These are phyloP conservation scores for Termitomyces sp. DNA, from an alignment of 768 basidiomycete genomes.

Conservation along the genomic window DNA sequence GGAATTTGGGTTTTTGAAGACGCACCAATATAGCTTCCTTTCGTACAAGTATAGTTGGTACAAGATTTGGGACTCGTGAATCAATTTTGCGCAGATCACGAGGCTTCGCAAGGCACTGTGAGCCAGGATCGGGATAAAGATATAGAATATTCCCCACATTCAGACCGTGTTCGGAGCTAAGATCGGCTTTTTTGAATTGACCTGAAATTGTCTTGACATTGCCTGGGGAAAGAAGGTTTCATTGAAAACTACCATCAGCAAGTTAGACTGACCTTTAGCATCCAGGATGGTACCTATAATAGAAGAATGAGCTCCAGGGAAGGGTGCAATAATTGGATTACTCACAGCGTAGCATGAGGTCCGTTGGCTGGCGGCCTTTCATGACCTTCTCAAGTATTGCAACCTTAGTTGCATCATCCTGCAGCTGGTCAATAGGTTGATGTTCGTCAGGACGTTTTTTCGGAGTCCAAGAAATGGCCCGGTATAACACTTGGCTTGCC, in stretches of 20 bases:
- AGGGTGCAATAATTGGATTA: conserved; percentile 15
- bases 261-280: conserved; percentile 51
- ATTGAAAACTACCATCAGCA: neutral
- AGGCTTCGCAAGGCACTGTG: conserved; percentile 43
- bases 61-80: conserved; percentile 87
- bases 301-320: conserved; percentile 9
- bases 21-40: conserved; percentile 82
- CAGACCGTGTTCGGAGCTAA: conserved; percentile 81
- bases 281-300: conserved; percentile 79
- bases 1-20: conserved; percentile 10
- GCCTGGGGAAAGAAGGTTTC: conserved; percentile 36
- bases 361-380: conserved; percentile 83
- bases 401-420: conserved; percentile 67
- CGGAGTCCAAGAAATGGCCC: conserved; percentile 28
- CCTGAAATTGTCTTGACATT: conserved; percentile 85
- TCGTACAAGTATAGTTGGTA: conserved; percentile 88
- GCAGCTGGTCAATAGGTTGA: conserved; percentile 27
- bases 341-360: conserved; percentile 89
- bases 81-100: conserved; percentile 97
- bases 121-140: conserved; percentile 14
- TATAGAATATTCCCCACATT: conserved; percentile 56
- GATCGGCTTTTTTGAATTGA: conserved; percentile 85
- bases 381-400: conserved; percentile 80
- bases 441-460: conserved; percentile 27
- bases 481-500: neutral